Conservation (phyloP, 768 basidiomycete genomes). For the Hygrophoropsis aurantiaca region DNA sequence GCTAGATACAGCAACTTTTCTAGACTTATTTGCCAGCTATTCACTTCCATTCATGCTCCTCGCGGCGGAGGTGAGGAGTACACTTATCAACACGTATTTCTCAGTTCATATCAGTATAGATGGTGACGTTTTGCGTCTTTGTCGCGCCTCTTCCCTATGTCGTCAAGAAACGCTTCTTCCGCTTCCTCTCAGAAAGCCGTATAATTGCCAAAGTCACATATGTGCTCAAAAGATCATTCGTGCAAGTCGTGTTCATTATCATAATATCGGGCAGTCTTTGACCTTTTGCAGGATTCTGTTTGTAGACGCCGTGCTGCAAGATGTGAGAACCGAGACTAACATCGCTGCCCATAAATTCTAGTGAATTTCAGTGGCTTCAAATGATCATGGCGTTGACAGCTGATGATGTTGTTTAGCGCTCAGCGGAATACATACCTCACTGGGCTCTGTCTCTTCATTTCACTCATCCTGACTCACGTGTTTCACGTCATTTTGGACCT, state of each 20-base stretch:
- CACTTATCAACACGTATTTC: not conserved
- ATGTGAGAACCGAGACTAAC: slow-evolving; percentile 80
- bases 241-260: slow-evolving; percentile 45
- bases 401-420: slow-evolving; percentile 44
- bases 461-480: slow-evolving; percentile 88
- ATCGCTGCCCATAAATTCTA: slow-evolving; percentile 93
- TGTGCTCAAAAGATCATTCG: slow-evolving; percentile 91
- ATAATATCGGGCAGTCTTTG: slow-evolving; percentile 3
- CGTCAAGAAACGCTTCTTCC: slow-evolving; percentile 68
- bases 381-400: not conserved
- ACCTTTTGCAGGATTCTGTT: slow-evolving; percentile 60
- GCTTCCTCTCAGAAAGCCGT: slow-evolving; percentile 66
- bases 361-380: no score
- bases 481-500: slow-evolving; percentile 93
- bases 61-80: slow-evolving; percentile 58
- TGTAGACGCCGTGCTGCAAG: slow-evolving; percentile 77
- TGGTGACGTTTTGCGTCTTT: slow-evolving; percentile 82
- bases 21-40: slow-evolving; percentile 49
- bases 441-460: slow-evolving; percentile 93
- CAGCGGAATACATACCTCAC: slow-evolving; percentile 93
- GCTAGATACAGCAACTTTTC: not conserved
- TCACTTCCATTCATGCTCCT: slow-evolving; percentile 79
- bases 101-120: slow-evolving; percentile 36
- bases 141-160: slow-evolving; percentile 83
- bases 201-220: slow-evolving; percentile 85